Conservation (phyloP, 805 yeast genomes). For the Torulaspora delbrueckii region DNA sequence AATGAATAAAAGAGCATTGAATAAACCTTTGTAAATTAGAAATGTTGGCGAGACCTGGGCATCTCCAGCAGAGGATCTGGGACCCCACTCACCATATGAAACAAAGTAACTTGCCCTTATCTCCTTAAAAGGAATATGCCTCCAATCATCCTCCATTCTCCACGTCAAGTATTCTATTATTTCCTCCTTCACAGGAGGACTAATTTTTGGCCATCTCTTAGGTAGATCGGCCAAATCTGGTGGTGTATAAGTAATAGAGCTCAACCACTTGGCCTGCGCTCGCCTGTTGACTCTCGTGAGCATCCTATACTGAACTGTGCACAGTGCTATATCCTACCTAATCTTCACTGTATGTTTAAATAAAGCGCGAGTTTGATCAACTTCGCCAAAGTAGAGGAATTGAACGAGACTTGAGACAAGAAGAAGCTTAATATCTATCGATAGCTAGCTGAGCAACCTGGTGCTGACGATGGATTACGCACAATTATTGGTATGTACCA, state of each 20-base stretch:
- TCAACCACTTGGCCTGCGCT: background rate
- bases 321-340: background rate
- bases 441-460: background rate
- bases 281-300: constrained; percentile 1
- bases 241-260: constrained; percentile 19
- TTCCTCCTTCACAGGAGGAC: constrained; percentile 34
- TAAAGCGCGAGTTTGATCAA: background rate
- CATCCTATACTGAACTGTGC: background rate
- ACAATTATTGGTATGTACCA: constrained; percentile 22
- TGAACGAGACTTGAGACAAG: background rate
- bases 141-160: constrained; percentile 36
- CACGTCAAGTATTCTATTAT: constrained; percentile 35
- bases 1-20: constrained; percentile 20
- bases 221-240: constrained; percentile 32
- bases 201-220: constrained; percentile 33
- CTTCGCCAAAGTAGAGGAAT: no score
- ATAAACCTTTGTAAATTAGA: constrained; percentile 22
- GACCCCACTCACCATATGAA: constrained; percentile 40
- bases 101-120: constrained; percentile 34
- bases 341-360: background rate
- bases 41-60: constrained; percentile 10
- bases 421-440: background rate
- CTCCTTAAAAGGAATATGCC: constrained; percentile 27
- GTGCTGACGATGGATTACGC: constrained; percentile 20
- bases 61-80: constrained; percentile 14